Conservation (phyloP, 768 basidiomycete genomes). For the Psilocybe cubensis region DNA sequence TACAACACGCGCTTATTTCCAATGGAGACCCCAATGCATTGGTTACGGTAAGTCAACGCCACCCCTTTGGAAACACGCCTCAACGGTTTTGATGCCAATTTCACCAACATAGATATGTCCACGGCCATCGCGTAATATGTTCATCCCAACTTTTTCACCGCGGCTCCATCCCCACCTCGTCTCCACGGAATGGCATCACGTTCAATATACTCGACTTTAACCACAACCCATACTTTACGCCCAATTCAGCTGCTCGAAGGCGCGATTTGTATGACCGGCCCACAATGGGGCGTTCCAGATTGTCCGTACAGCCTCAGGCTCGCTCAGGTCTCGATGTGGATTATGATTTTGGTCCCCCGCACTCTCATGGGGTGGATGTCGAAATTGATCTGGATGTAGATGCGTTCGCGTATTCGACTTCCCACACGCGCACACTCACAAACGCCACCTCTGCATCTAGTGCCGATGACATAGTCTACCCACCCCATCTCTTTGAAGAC, state of each 20-base stretch:
- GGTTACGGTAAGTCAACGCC: constrained; percentile 12
- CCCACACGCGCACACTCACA: no score
- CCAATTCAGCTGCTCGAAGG: neutral
- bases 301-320: no score
- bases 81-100: neutral
- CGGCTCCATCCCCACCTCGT: no score
- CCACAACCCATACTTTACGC: neutral
- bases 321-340: no score
- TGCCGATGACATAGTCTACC: no score
- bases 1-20: constrained; percentile 15
- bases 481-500: constrained; percentile 1
- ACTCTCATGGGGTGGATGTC: no score
- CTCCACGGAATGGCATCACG: no score
- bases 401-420: no score
- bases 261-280: neutral
- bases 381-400: no score
- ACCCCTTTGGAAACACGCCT: neutral
- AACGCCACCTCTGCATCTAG: neutral
- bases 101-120: constrained; percentile 15
- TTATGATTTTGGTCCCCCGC: no score
- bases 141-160: no score
- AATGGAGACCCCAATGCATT: neutral
- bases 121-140: constrained; percentile 20
- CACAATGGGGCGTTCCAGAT: no score
- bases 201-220: neutral